Base-by-base conservation (phyloP, 2,329 filamentous ascomycete genomes). In the Aureobasidium namibiae region DNA sequence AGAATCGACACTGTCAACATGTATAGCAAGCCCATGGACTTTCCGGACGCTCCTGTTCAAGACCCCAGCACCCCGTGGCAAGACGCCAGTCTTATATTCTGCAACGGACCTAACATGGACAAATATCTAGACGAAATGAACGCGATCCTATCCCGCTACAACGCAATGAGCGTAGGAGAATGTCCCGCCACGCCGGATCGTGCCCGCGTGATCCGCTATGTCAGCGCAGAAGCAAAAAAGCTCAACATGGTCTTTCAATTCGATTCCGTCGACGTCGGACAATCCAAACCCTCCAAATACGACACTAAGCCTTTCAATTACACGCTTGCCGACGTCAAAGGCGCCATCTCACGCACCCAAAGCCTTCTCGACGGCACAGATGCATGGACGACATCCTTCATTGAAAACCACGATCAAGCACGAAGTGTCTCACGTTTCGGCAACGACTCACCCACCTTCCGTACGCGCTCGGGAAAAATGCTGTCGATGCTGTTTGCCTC, bases 321-420 rank as follows among this genome's bases (percentile, higher is more conserved):
- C 9, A 59, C 42, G 4, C 29, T 59, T 6, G 41, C 34, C 5
- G 46, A 59, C 7, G 16, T 59, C 13, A 59, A 59, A 10, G 18
- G 16, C 16, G 45, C 56, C 1, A 78, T 80, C 29, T 76, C 82
- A 52, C 73, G 75, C 61, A 82, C 80, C 58, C 82, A 86, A 67
- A 75, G 45, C 26, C 31, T 72, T 3, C 69, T 80, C 85, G 78
- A 79, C 64, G 74, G 76, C n/a, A 78, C 80, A 61, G 74, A 79
- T 61, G 83, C 82, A 29, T 87, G 84, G 83, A 84, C 84, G 65
- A 80, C 83, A 0, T 70, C 85, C 34, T 87, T 83, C 67, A 76
- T 84, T 54, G 84, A 86, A 68, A 86, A 85, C 69, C 83, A 86
- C 67, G 83, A 87, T 63, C 82, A 85, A 63, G 78, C 80, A 1